Conservation (phyloP, 1,284 basidiomycete genomes). For the Anthracocystis setariae region DNA sequence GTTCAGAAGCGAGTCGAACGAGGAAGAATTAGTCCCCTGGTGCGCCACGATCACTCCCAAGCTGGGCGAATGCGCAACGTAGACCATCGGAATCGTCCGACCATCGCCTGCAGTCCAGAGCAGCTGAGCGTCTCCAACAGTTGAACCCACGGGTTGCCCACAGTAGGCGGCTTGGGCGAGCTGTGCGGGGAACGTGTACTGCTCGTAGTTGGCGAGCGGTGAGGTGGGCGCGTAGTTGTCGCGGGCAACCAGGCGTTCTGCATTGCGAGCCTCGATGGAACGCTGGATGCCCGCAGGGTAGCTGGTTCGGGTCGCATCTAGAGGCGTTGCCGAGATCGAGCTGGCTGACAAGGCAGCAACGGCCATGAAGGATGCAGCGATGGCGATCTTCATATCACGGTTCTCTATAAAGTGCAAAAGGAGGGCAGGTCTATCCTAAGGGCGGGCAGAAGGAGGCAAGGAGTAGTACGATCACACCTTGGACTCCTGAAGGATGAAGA, state of each 20-base stretch:
- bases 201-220: conserved; percentile 31
- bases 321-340: conserved; percentile 15
- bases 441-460: not conserved
- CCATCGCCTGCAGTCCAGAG: conserved; percentile 56
- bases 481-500: too few species aligned
- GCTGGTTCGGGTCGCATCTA: conserved; percentile 5
- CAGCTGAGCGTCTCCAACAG: conserved; percentile 46
- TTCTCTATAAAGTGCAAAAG: not conserved
- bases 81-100: conserved; percentile 35
- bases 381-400: conserved; percentile 16
- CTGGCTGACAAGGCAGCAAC: conserved; percentile 18
- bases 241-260: conserved; percentile 18
- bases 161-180: conserved; percentile 54
- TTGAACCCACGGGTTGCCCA: conserved; percentile 25
- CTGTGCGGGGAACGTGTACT: conserved; percentile 46
- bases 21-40: conserved; percentile 55
- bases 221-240: conserved; percentile 31
- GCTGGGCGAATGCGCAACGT: conserved; percentile 49
- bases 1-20: conserved; percentile 44
- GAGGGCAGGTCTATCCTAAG: not conserved
- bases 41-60: conserved; percentile 54
- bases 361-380: conserved; percentile 16
- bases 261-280: conserved; percentile 15
- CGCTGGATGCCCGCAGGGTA: conserved; percentile 24
- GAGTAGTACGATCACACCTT: too few species aligned